phyloP scores from a whole-genome alignment of 2,329 filamentous ascomycete species.

The Aspergillus hortae region DNA sequence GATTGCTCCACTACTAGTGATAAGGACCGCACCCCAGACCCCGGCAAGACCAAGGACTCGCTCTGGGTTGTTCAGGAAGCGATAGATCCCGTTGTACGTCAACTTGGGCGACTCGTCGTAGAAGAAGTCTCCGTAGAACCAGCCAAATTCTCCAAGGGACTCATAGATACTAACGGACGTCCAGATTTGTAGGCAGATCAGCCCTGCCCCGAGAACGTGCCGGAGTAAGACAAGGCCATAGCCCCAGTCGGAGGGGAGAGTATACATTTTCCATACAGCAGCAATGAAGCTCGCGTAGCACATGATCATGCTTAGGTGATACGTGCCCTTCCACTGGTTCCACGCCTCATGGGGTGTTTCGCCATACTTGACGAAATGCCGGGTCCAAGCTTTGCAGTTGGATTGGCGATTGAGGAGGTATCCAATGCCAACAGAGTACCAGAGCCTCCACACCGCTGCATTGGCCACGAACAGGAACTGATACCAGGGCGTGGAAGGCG shows the following conservation, averaged over 20 bases:
- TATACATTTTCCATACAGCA: conserved; percentile 95
- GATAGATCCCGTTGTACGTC: conserved; percentile 95
- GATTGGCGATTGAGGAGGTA: conserved; percentile 83
- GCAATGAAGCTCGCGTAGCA: conserved; percentile 85
- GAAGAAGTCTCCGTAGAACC: conserved; percentile 99
- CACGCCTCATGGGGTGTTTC: conserved; percentile 88
- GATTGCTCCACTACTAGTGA: conserved; percentile 83
- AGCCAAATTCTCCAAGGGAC: conserved; percentile 93
- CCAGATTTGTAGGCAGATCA: conserved; percentile 88
- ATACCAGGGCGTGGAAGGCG: conserved; percentile 71
- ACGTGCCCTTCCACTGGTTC: conserved; percentile 96
- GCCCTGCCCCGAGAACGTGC: conserved; percentile 75
- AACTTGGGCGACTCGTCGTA: conserved; percentile 84
- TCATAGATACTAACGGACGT: conserved; percentile 91
- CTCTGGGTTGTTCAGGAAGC: conserved; percentile 96
- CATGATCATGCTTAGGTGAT: conserved; percentile 87
- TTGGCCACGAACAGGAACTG: conserved; percentile 78
- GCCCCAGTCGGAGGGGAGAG: conserved; percentile 77
- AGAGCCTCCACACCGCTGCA: conserved; percentile 78
- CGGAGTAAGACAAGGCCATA: conserved; percentile 82
- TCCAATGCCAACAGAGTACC: conserved; percentile 87
- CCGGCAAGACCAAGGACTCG: conserved; percentile 88
- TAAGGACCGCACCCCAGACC: conserved; percentile 91
- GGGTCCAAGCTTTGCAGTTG: conserved; percentile 87
- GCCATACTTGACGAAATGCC: conserved; percentile 95